Conservation (phyloP, 2,329 filamentous ascomycete genomes). For the Fusarium bactridioides region DNA sequence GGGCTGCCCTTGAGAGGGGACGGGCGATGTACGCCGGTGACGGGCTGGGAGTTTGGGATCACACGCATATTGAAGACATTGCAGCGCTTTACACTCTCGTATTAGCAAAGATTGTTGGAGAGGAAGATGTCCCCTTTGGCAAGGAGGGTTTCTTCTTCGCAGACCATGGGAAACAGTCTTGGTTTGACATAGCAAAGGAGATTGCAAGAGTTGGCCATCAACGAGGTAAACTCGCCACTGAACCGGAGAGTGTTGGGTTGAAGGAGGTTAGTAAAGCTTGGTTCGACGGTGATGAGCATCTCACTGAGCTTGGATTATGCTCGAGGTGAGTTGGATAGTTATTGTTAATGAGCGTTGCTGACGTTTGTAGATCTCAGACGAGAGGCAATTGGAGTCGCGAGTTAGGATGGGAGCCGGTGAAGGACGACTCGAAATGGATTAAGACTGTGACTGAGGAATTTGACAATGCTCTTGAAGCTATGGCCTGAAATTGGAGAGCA, state of each 20-base stretch:
- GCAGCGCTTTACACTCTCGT: background rate
- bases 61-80: conserved; percentile 2
- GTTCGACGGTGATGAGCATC: background rate
- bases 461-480: background rate
- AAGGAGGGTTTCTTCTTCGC: conserved; percentile 2
- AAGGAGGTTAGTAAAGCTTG: background rate
- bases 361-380: background rate
- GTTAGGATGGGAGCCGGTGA: background rate
- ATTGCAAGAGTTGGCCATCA: conserved; percentile 2
- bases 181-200: background rate
- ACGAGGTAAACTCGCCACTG: background rate
- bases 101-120: background rate
- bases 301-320: conserved; percentile 1
- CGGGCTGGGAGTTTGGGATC: background rate
- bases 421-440: background rate
- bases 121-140: background rate
- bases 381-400: background rate
- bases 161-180: background rate
- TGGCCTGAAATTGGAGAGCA: background rate
- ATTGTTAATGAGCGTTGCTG: fast-evolving
- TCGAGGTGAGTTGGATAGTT: background rate
- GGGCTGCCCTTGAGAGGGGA: background rate
- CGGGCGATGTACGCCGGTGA: background rate
- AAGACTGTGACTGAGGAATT: conserved; percentile 1
- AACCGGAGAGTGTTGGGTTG: background rate